Evolutionary conservation across 2,329 filamentous ascomycete species (phyloP).

Genomic region (Daldinia sp.): DNA sequence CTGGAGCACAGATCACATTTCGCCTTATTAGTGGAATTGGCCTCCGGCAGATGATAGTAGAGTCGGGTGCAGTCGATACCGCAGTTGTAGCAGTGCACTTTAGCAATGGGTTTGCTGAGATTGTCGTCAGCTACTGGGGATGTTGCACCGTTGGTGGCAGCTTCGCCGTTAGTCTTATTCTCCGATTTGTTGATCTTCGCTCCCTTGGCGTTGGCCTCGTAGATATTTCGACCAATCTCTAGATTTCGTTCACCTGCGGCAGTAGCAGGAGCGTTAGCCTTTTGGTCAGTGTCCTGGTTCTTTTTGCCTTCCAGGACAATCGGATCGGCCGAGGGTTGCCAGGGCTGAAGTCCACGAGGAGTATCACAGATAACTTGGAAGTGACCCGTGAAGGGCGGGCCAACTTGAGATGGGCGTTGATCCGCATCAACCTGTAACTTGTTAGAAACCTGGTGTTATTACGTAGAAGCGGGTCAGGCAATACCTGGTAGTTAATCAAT

Average conservation of each 20-base stretch:
- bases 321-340: constrained; percentile 88
- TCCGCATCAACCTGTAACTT: constrained; percentile 87
- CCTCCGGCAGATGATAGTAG: constrained; percentile 70
- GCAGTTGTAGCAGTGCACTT: constrained; percentile 89
- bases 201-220: constrained; percentile 88
- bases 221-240: constrained; percentile 95
- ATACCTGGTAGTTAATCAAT: constrained; percentile 97
- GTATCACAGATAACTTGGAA: constrained; percentile 97
- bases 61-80: constrained; percentile 85
- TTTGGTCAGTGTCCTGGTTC: constrained; percentile 76
- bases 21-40: constrained; percentile 68
- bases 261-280: constrained; percentile 73
- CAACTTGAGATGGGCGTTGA: constrained; percentile 92
- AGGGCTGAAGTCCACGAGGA: constrained; percentile 91
- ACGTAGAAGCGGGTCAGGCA: constrained; percentile 34
- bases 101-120: constrained; percentile 73
- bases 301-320: constrained; percentile 71
- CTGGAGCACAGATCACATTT: constrained; percentile 92
- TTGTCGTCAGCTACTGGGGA: constrained; percentile 64
- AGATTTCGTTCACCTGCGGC: constrained; percentile 87
- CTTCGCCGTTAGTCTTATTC: constrained; percentile 81
- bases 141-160: constrained; percentile 72
- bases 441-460: constrained; percentile 46
- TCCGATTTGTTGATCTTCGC: constrained; percentile 76
- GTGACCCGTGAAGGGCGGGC: constrained; percentile 95